Evolutionary conservation across 2,329 filamentous ascomycete species (phyloP).

Genomic region (Aureobasidium uvarum): DNA sequence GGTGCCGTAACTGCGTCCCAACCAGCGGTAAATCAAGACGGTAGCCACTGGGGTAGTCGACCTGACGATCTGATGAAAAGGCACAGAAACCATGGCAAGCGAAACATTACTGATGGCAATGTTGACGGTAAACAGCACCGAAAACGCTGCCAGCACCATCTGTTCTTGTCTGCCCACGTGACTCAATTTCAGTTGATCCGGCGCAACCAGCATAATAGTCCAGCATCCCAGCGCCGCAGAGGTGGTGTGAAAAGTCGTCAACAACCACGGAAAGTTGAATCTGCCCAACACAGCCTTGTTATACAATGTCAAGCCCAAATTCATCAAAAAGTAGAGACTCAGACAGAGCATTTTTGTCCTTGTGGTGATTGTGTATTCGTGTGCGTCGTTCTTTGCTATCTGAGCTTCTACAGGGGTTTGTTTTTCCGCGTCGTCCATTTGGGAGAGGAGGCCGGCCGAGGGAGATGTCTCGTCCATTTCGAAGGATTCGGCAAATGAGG

Average conservation of each 20-base stretch:
- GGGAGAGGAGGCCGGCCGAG: conserved; percentile 5
- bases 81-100: conserved; percentile 58
- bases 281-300: conserved; percentile 54
- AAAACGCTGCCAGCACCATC: conserved; percentile 57
- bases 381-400: background rate
- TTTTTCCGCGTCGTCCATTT: conserved; percentile 13
- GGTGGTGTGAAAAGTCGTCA: conserved; percentile 59
- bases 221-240: conserved; percentile 58
- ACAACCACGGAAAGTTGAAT: conserved; percentile 61
- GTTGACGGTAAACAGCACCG: conserved; percentile 61
- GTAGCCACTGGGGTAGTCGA: conserved; percentile 62
- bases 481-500: conserved; percentile 11
- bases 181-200: conserved; percentile 50
- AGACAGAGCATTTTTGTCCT: conserved; percentile 23
- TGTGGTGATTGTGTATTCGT: conserved; percentile 26
- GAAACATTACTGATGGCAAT: conserved; percentile 63
- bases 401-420: background rate
- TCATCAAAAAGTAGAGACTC: conserved; percentile 51
- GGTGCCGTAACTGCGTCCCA: conserved; percentile 53
- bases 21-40: conserved; percentile 58
- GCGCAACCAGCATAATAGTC: conserved; percentile 46
- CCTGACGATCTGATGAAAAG: conserved; percentile 64
- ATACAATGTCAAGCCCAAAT: conserved; percentile 55
- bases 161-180: conserved; percentile 55
- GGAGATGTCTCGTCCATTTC: conserved; percentile 14